Base-by-base conservation (phyloP, 352 stramenopile species). In the Pythium insidiosum region DNA sequence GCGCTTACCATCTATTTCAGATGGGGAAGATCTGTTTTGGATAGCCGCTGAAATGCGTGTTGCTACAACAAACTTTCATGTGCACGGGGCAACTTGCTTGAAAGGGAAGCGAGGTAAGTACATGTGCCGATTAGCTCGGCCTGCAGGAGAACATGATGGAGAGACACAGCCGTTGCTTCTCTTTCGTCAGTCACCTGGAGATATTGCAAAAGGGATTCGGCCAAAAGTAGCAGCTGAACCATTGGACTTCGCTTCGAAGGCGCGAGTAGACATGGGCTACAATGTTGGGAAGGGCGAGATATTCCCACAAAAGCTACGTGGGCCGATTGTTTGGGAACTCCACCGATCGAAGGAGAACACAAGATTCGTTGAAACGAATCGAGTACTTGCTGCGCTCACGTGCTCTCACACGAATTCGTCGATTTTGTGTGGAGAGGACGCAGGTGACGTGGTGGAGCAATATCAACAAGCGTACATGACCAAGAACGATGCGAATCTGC, bases 391-490 rank as follows among this genome's bases (percentile, higher is more conserved):
- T 15, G 36, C 35, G 9, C 19, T 52, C 2, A 45, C 19, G 2
- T 3, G 5, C 6, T 43, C 35, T 1, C 44, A 52, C 15, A 52
- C 44, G 2, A 52, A 52, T 21, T 43, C 44, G 12, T 28, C n/a
- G 2, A 18, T 50, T 2, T 26, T 50, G n/a, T 42, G 26, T 24
- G 43, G 43, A 5, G 43, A 50, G 24, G 31, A 50, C 18, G n/a
- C 22, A 12, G 43, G 43, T 21, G 43, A 50, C 23, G 23, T 35
- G 12, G 31, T 50, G 2, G 30, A 50, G 24, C 31, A 50, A 23
- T 50, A 50, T 24, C 43, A 50, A 20, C 43, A 50, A 36, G 2
- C 19, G 2, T 50, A 50, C n/a, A 50, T 50, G 43, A 50, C 43
- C 12, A 50, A 50, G n/a, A 31, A 50, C 5, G 2, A 42, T 38